Evolutionary conservation across 352 stramenopile species (phyloP), one percentile per base, ranked within the genome.

Genomic region (Globisporangium nunn): DNA sequence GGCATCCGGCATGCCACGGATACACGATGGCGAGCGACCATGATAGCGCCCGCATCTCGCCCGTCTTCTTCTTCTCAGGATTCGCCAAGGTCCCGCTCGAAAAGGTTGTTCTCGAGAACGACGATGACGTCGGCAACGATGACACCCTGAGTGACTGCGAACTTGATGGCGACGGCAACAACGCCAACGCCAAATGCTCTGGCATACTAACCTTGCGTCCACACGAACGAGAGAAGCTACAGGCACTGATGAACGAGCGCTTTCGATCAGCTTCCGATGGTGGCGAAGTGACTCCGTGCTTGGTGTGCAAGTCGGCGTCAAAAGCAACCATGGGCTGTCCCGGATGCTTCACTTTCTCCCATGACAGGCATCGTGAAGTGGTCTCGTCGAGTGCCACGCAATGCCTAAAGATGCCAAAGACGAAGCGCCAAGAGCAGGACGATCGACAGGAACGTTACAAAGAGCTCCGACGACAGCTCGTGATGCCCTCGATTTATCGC

Each of bases 31-130:
- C 67, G 1, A 69, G 62, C 29, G 50, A 76, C 41, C 56, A 80
- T 35, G 71, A 88, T 29, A 62, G 66, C 12, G 50, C 62, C 17
- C 47, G 44, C 3, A 63, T 91, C 28, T 91, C 83, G 10, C 83
- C 83, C 3, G 64, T 88, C 8, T 91, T 93, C 58, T 88, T 93
- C 55, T 59, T 67, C 33, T 54, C 71, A 12, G 67, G 52, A 4
- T 91, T 88, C 61, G 33, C 55, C 15, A 93, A 93, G 37, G 75
- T 85, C 17, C 64, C 72, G 0, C 54, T 91, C 33, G 72, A 85
- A 40, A 65, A 70, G 49, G 61, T 88, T 12, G 47, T 66, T 8
- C 73, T 79, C 11, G 64, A 70, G 30, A 64, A 70, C 37, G 70
- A 82, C 14, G 61, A 73, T 17, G 54, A 63, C 14, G 61, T 73